Conservation (phyloP, 345 rosid genomes). For the Trapa bicornis region DNA sequence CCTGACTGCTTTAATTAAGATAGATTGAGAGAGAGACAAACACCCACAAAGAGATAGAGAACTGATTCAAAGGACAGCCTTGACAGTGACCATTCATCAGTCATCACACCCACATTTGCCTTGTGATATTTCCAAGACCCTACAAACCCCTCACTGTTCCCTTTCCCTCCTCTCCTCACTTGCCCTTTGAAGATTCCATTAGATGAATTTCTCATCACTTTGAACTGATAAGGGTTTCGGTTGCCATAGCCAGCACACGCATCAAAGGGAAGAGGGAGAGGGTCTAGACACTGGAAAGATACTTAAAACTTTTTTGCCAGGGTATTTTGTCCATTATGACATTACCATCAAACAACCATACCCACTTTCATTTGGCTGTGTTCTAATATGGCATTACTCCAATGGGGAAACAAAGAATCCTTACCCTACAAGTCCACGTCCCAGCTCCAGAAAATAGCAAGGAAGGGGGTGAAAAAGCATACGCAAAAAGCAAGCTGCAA, state of each 20-base stretch:
- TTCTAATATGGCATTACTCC: conserved; percentile 10
- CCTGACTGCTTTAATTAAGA: conserved; percentile 31
- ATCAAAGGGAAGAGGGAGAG: no score
- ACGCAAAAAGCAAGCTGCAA: conserved; percentile 4
- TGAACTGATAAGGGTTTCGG: no score
- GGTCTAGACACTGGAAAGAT: no score
- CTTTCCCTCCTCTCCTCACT: not conserved
- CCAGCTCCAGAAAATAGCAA: not conserved
- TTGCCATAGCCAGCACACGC: no score
- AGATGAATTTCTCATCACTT: no score
- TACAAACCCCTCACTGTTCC: not conserved
- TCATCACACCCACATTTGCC: conserved; percentile 15
- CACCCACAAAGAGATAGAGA: conserved; percentile 8
- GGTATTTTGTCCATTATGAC: no score
- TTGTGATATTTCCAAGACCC: conserved; percentile 32
- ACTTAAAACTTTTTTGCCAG: no score
- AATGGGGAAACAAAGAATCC: conserved; percentile 12
- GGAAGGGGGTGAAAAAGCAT: no score
- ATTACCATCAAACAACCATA: not conserved
- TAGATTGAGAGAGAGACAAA: not conserved
- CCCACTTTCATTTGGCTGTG: not conserved
- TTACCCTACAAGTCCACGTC: not conserved
- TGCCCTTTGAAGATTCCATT: no score
- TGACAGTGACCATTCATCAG: conserved; percentile 46
- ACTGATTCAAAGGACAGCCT: conserved; percentile 44